Percentiles rank a stretch among this genome's conserved stretches.
These are phyloP conservation scores for Ogataea allantospora DNA, from an alignment of 805 yeast species.

Conservation along the genomic window DNA sequence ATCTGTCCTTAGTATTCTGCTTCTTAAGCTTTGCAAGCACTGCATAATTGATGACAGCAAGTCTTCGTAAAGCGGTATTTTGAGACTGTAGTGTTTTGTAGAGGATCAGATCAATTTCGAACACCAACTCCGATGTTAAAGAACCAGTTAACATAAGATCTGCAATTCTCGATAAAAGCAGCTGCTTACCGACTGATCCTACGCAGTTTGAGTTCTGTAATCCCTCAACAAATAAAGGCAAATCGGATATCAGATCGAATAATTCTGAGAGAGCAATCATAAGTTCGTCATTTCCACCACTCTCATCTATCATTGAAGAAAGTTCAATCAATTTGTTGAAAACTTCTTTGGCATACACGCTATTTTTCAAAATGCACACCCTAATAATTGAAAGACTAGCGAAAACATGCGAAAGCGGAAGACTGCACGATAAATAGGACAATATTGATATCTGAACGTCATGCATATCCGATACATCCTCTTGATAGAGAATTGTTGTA, in stretches of 20 bases:
- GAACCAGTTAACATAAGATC: conserved; percentile 9
- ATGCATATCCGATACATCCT: conserved; percentile 3
- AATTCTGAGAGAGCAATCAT: conserved; percentile 36
- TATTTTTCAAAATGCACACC: conserved; percentile 16
- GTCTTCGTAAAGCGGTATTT: conserved; percentile 38
- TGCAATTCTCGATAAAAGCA: conserved; percentile 17
- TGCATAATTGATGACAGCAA: conserved; percentile 40
- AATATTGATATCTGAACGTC: conserved; percentile 14
- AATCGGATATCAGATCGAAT: conserved; percentile 35
- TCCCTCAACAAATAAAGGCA: conserved; percentile 40
- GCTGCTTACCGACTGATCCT: conserved; percentile 22
- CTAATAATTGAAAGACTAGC: conserved; percentile 18
- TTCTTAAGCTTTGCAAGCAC: conserved; percentile 22
- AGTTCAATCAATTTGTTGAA: conserved; percentile 20
- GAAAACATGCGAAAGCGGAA: conserved; percentile 11
- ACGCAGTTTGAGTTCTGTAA: conserved; percentile 16
- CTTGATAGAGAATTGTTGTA: conserved; percentile 10
- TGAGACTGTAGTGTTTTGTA: conserved; percentile 30
- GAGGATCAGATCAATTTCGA: conserved; percentile 35
- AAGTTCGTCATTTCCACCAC: conserved; percentile 18
- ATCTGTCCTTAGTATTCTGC: conserved; percentile 11
- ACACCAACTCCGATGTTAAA: conserved; percentile 24
- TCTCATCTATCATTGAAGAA: conserved; percentile 1
- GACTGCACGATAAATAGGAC: conserved; percentile 9
- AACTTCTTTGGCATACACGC: conserved; percentile 6